Percentiles rank a stretch among this genome's conserved stretches.
These are phyloP conservation scores for Suzukiozyma palmioleophila DNA, from an alignment of 1,139 yeast species.

Conservation along the genomic window DNA sequence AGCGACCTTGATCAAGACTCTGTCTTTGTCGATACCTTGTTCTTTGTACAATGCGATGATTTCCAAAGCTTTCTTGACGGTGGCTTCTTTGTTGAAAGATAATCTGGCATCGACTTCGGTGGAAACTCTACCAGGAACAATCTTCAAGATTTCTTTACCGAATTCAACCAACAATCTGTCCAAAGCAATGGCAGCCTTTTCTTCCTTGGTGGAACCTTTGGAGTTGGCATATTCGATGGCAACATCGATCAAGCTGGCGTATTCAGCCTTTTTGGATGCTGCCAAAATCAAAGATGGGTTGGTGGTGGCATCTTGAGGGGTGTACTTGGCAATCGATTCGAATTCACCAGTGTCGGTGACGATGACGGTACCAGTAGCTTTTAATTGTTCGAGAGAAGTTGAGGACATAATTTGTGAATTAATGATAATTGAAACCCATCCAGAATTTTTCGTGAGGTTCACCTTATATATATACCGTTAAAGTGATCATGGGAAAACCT, in stretches of 20 bases:
- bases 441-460: too few species aligned
- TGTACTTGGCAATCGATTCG: constrained; percentile 94
- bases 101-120: constrained; percentile 99
- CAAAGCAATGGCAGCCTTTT: constrained; percentile 67
- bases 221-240: constrained; percentile 86
- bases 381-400: constrained; percentile 86
- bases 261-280: constrained; percentile 87
- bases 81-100: constrained; percentile 90
- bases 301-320: constrained; percentile 99
- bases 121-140: constrained; percentile 98
- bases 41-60: constrained; percentile 81
- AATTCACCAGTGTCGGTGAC: constrained; percentile 99
- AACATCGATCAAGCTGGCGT: constrained; percentile 82
- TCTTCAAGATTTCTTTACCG: constrained; percentile 87
- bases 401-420: constrained; percentile 13
- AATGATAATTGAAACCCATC: background rate
- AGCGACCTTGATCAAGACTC: constrained; percentile 93
- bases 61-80: constrained; percentile 86
- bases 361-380: constrained; percentile 91
- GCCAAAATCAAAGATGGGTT: constrained; percentile 97
- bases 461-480: too few species aligned
- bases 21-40: constrained; percentile 79
- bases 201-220: constrained; percentile 46
- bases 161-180: constrained; percentile 93
- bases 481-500: background rate